Conservation (phyloP, 768 basidiomycete genomes). For the Leccinum imitatum region DNA sequence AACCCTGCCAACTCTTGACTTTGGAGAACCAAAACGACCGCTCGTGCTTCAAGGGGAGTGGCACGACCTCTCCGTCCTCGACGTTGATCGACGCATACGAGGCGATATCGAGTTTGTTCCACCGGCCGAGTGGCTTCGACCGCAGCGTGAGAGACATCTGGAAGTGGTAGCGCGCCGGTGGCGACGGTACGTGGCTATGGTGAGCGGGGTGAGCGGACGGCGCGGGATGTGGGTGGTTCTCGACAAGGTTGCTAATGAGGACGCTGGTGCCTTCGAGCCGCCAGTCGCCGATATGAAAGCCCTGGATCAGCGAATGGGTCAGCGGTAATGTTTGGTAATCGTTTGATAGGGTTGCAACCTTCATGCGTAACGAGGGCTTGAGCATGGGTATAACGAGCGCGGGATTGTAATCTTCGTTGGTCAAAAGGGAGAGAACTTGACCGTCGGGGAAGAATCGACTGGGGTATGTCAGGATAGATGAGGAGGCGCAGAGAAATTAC, state of each 20-base stretch:
- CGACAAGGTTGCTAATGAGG: constrained; percentile 61
- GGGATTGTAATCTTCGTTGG: constrained; percentile 74
- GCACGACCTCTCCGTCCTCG: constrained; percentile 69
- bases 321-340: neutral
- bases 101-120: constrained; percentile 76
- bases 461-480: constrained; percentile 5
- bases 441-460: constrained; percentile 90
- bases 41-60: constrained; percentile 77
- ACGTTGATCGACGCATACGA: constrained; percentile 75
- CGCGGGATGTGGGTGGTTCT: constrained; percentile 29
- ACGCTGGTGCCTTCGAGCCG: constrained; percentile 60
- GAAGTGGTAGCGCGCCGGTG: constrained; percentile 56
- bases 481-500: constrained; percentile 22
- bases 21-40: constrained; percentile 95
- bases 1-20: constrained; percentile 62
- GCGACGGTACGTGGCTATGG: constrained; percentile 14
- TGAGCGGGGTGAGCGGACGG: constrained; percentile 9
- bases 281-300: constrained; percentile 73
- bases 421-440: constrained; percentile 78
- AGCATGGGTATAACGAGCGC: constrained; percentile 73
- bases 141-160: constrained; percentile 69
- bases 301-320: constrained; percentile 41
- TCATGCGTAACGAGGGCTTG: constrained; percentile 74
- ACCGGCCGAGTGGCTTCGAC: constrained; percentile 75
- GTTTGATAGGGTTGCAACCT: constrained; percentile 41